These are phyloP conservation scores for Circinella umbellata DNA, from an alignment of 371 early-diverging fungal genomes.

Conservation along the genomic window DNA sequence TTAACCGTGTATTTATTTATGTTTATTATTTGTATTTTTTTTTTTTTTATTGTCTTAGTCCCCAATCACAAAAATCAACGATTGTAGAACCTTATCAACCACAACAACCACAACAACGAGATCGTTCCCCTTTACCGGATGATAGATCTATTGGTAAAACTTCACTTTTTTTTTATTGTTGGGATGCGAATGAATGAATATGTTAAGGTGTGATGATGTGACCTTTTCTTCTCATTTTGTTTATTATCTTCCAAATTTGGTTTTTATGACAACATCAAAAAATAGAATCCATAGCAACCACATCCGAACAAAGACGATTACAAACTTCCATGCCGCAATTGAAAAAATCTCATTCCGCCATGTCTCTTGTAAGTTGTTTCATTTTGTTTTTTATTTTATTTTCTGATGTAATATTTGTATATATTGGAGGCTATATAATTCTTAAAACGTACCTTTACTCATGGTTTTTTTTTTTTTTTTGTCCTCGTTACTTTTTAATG, in stretches of 20 bases:
- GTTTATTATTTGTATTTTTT: neutral
- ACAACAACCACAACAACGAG: slow-evolving; percentile 18
- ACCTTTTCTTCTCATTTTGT: too few species aligned
- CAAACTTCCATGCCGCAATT: slow-evolving; percentile 15
- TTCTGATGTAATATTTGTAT: too few species aligned
- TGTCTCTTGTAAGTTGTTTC: slow-evolving; percentile 32
- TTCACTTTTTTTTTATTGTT: neutral
- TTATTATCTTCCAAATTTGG: neutral
- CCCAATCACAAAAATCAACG: slow-evolving; percentile 35
- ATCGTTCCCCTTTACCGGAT: slow-evolving; percentile 8
- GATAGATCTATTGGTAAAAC: slow-evolving; percentile 18
- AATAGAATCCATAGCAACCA: slow-evolving; percentile 17
- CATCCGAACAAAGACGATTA: slow-evolving; percentile 14
- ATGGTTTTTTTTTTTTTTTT: neutral
- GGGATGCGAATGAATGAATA: neutral
- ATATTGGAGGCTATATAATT: too few species aligned
- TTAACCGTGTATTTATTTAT: slow-evolving; percentile 26
- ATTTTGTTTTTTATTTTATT: too few species aligned
- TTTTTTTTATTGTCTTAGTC: slow-evolving; percentile 10
- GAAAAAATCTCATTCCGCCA: slow-evolving; percentile 33
- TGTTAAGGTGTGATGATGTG: neutral
- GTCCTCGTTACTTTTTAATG: too few species aligned
- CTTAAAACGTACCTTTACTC: neutral
- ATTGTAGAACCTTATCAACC: slow-evolving; percentile 30
- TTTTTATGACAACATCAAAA: too few species aligned